Conservation (phyloP, 257 asterid genomes). For the Linaria vulgaris region DNA sequence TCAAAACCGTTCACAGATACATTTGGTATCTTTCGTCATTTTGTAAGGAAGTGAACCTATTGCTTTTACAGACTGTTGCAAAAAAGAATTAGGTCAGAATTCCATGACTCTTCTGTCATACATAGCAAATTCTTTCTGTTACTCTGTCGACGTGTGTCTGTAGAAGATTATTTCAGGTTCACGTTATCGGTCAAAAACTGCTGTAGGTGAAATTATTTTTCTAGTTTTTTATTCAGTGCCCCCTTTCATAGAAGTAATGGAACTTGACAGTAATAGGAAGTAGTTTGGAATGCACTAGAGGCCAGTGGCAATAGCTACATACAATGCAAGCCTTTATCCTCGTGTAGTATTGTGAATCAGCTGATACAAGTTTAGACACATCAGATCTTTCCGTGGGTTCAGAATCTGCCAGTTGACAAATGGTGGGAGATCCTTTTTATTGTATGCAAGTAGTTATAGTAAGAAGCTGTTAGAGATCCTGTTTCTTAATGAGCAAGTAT, state of each 20-base stretch:
- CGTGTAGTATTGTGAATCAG: too few relatives aligned
- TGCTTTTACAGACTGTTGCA: constrained; percentile 1
- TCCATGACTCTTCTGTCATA: not conserved
- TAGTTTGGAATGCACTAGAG: too few relatives aligned
- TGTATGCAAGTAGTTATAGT: not conserved
- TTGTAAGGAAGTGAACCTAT: constrained; percentile 14
- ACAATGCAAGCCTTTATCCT: too few relatives aligned
- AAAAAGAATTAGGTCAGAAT: not conserved
- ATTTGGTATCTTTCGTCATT: not conserved
- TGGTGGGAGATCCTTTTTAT: constrained; percentile 7
- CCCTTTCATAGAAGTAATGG: not conserved
- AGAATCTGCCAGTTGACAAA: not conserved
- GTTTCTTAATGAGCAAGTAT: not conserved
- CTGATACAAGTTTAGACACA: not conserved
- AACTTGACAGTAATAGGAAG: too few relatives aligned
- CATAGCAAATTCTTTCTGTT: too few relatives aligned
- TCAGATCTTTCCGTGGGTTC: not conserved
- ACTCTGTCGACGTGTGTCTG: not conserved
- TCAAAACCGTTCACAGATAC: too few relatives aligned
- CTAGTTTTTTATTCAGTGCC: not conserved
- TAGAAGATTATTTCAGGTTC: constrained; percentile 4
- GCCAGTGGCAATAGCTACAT: not conserved
- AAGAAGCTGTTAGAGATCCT: constrained; percentile 5
- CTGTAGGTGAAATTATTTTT: not conserved
- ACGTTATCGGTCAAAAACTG: not conserved